Evolutionary conservation across 2,329 filamentous ascomycete genomes (phyloP), one percentile per base, ranked within the genome.

Genomic region (Dothistroma septosporum): DNA sequence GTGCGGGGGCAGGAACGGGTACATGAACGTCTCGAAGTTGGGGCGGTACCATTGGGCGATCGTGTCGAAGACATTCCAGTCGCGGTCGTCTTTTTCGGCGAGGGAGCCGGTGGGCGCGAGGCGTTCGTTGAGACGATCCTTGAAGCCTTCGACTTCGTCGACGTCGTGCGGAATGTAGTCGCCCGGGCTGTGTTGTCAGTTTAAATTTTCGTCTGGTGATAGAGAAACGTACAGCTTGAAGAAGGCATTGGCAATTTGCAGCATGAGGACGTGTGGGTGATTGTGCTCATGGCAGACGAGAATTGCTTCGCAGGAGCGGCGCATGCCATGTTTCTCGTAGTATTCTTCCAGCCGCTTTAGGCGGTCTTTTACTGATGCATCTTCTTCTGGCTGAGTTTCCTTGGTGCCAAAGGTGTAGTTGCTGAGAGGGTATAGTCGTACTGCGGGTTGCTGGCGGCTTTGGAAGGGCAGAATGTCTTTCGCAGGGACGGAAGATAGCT

Each of bases 1-100:
- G 78, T 99, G 94, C 19, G 92, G 91, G 8, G 94, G 94, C 60
- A 97, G 88, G 77, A 97, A 99, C 0, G 94, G 94, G 75, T 99
- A 99, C 92, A 99, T 97, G 82, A 97, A 97, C 1, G 94, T 97
- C 82, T 99, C 94, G 75, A 97, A 97, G 80, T 97, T 99, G 57
- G 94, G 94, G 60, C 94, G 84, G 92, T 93, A 99, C 94, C 94
- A 99, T 79, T 97, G 92, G 57, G 94, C 93, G 59, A 99, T 83
- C 53, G 92, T 96, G 75, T 97, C 94, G 69, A 90, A 91, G 68
- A 99, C 87, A 75, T 95, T 85, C 94, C 94, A 99, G 73, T 96
- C 91, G 48, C 63, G 57, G 58, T 70, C 64, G 44, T 90, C 90
- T 74, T 93, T 92, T 63, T 91, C 90, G 28, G 90, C 83, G 70